Evolutionary conservation across 2,329 filamentous ascomycete species (phyloP).

Genomic region (Pseudogymnoascus sp.): DNA sequence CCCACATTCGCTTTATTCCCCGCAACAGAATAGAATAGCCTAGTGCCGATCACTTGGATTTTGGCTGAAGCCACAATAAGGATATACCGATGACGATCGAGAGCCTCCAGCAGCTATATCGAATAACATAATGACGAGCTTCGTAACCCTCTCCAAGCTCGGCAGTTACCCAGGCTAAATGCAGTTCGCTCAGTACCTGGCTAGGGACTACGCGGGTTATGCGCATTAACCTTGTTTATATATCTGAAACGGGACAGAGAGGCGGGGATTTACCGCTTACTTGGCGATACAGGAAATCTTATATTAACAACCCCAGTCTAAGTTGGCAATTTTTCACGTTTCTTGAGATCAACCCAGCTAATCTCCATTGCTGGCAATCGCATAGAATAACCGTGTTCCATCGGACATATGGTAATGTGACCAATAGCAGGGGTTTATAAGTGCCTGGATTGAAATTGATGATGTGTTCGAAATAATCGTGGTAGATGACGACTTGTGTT

Average conservation of each 20-base stretch:
- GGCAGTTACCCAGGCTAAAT: constrained; percentile 1
- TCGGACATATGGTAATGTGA: background rate
- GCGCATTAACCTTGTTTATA: background rate
- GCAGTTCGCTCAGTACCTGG: background rate
- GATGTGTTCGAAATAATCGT: background rate
- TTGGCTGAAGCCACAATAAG: constrained; percentile 7
- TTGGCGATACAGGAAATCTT: background rate
- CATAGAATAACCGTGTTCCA: background rate
- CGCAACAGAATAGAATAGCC: background rate
- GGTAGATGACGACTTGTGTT: background rate
- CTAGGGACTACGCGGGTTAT: background rate
- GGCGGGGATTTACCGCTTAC: background rate
- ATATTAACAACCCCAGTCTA: background rate
- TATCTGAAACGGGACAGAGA: background rate
- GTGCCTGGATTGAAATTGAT: background rate
- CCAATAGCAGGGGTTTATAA: background rate
- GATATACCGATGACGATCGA: background rate
- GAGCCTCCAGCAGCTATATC: background rate
- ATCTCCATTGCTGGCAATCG: background rate
- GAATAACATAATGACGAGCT: background rate
- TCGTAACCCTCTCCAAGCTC: background rate
- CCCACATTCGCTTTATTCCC: background rate
- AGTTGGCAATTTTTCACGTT: background rate
- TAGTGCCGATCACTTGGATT: background rate
- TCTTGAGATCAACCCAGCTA: background rate